Percentiles rank a stretch among this genome's conserved stretches.
phyloP scores from a whole-genome alignment of 306 rosid species.

The Hippophae rhamnoides region DNA sequence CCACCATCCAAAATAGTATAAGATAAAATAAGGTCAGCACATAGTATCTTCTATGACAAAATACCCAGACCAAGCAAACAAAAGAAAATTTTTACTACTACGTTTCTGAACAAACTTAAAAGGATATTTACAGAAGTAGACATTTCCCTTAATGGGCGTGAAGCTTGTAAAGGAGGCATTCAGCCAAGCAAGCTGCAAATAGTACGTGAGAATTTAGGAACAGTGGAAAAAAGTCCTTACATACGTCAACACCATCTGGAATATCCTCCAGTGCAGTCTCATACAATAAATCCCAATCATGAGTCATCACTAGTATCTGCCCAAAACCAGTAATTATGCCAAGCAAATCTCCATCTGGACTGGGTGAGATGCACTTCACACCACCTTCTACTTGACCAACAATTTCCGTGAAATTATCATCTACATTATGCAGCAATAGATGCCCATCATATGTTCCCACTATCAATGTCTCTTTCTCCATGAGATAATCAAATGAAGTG shows the following conservation, averaged over 20 bases:
- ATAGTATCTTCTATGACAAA: slow-evolving; percentile 3
- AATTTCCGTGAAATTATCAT: slow-evolving; percentile 37
- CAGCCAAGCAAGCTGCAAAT: not conserved
- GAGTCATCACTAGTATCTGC: slow-evolving; percentile 73
- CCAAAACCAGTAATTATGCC: slow-evolving; percentile 48
- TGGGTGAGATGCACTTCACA: slow-evolving; percentile 60
- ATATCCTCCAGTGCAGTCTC: slow-evolving; percentile 52
- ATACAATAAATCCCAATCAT: slow-evolving; percentile 83
- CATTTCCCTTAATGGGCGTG: not conserved
- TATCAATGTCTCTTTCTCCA: slow-evolving; percentile 90
- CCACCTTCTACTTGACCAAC: slow-evolving; percentile 88
- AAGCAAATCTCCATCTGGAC: slow-evolving; percentile 88
- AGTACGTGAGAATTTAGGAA: not conserved
- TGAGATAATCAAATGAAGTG: slow-evolving; percentile 68
- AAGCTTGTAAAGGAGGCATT: not conserved
- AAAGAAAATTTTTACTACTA: not conserved
- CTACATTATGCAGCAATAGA: slow-evolving; percentile 55
- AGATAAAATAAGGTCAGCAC: not conserved
- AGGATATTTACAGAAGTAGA: not conserved
- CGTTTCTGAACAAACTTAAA: not conserved
- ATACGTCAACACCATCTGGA: slow-evolving; percentile 45
- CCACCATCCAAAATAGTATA: not conserved
- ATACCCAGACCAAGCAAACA: not conserved
- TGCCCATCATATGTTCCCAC: slow-evolving; percentile 64
- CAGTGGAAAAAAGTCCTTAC: slow-evolving; percentile 49